Evolutionary conservation across 2,329 filamentous ascomycete species (phyloP).

Genomic region (Pseudogymnoascus sp.): DNA sequence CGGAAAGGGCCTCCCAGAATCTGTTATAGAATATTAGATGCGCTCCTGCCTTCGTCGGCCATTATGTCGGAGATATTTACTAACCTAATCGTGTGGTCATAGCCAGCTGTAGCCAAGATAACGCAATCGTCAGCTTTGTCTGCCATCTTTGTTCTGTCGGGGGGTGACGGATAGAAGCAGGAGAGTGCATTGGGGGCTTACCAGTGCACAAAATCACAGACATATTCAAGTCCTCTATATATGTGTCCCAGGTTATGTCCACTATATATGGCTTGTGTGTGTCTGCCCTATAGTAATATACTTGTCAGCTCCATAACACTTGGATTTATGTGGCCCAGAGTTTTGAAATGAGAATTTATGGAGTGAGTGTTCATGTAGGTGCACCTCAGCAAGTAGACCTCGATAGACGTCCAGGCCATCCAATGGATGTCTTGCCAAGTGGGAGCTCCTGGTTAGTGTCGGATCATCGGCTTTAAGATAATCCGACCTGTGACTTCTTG

Average conservation of each 20-base stretch:
- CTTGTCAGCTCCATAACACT: conserved; percentile 7
- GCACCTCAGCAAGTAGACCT: background rate
- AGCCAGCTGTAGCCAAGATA: conserved; percentile 46
- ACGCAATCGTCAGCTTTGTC: conserved; percentile 8
- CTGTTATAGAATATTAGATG: conserved; percentile 37
- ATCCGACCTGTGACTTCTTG: conserved; percentile 3
- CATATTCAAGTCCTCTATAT: conserved; percentile 34
- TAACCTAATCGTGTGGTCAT: conserved; percentile 69
- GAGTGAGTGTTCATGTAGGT: background rate
- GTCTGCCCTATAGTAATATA: background rate
- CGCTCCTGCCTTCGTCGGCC: background rate
- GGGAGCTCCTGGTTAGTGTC: background rate
- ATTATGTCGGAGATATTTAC: conserved; percentile 16
- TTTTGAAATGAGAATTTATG: background rate
- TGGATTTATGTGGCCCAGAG: background rate
- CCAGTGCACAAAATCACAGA: conserved; percentile 61
- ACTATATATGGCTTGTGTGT: background rate
- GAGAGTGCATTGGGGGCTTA: conserved; percentile 29
- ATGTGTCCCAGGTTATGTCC: background rate
- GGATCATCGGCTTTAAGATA: background rate
- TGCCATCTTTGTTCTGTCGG: background rate
- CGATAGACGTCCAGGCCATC: background rate
- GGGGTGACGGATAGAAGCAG: conserved; percentile 4
- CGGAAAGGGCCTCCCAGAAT: conserved; percentile 97
- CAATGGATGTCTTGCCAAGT: conserved; percentile 4